These are phyloP conservation scores for Protomyces lactucae-debilis DNA, from an alignment of 1,139 yeast genomes.

Conservation along the genomic window DNA sequence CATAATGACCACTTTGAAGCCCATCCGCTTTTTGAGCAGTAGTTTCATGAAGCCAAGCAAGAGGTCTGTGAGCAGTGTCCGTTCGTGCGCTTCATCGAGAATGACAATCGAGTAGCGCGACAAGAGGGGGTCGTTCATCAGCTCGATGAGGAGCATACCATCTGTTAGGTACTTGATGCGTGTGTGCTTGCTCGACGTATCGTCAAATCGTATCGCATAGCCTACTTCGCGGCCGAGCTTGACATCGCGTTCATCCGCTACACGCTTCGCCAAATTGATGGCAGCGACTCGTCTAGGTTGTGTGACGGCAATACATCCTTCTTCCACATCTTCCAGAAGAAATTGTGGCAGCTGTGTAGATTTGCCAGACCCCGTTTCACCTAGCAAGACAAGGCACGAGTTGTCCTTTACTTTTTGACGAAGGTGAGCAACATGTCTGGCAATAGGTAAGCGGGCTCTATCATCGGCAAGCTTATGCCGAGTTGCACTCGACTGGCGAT, in stretches of 20 bases:
- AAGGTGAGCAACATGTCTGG: constrained; percentile 57
- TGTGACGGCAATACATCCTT: constrained; percentile 74
- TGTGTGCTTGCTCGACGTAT: constrained; percentile 50
- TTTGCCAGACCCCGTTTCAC: constrained; percentile 97
- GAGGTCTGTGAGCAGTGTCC: constrained; percentile 86
- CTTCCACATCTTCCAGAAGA: constrained; percentile 41
- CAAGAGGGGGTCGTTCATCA: constrained; percentile 68
- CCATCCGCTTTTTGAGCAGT: constrained; percentile 44
- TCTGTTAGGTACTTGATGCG: constrained; percentile 83
- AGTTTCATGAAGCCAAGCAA: constrained; percentile 81
- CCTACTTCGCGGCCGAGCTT: constrained; percentile 77
- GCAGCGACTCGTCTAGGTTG: constrained; percentile 99
- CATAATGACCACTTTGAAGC: constrained; percentile 65
- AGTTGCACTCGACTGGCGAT: neutral
- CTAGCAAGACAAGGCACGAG: constrained; percentile 75
- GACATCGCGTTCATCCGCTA: constrained; percentile 75
- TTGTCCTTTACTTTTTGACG: constrained; percentile 52
- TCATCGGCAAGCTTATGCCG: constrained; percentile 18
- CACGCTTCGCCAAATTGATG: constrained; percentile 86
- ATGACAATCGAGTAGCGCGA: constrained; percentile 68
- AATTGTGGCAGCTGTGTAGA: constrained; percentile 91
- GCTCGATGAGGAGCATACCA: constrained; percentile 92
- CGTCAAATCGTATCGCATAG: constrained; percentile 83
- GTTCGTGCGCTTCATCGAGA: constrained; percentile 95
- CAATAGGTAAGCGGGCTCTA: constrained; percentile 27